phyloP scores from a whole-genome alignment of 140 eudicot species.

The Oenanthe javanica region DNA sequence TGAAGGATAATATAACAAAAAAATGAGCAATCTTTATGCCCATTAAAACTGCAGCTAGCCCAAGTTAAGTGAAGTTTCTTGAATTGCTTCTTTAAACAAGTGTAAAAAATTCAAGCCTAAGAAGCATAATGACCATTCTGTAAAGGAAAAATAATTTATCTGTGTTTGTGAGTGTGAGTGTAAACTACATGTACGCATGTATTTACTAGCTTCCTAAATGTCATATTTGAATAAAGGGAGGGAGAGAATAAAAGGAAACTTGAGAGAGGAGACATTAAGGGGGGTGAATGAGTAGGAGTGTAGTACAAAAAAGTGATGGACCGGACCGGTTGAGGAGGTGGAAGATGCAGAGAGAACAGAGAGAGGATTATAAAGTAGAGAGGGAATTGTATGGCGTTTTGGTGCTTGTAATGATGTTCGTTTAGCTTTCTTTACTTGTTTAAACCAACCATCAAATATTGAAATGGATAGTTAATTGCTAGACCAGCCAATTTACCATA shows the following conservation, averaged over 20 bases:
- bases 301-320: neutral
- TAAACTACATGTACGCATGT: neutral
- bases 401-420: neutral
- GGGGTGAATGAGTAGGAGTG: neutral
- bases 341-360: neutral
- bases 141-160: neutral
- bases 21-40: neutral
- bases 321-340: neutral
- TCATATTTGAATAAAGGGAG: neutral
- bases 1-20: neutral
- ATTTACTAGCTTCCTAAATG: neutral
- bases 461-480: too few species aligned
- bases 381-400: neutral
- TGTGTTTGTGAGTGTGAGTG: neutral
- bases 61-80: neutral
- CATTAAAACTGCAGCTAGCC: neutral
- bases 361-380: neutral
- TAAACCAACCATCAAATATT: too few species aligned
- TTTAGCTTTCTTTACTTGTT: neutral
- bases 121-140: neutral
- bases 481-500: too few species aligned
- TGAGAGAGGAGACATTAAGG: slow-evolving; percentile 4
- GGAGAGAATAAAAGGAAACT: slow-evolving; percentile 7
- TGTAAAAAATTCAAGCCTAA: neutral
- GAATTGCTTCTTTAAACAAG: neutral